Evolutionary conservation across 305 asterid species (phyloP), one percentile per base, ranked within the genome.

Genomic region (Fraxinus xanthoxyloides): DNA sequence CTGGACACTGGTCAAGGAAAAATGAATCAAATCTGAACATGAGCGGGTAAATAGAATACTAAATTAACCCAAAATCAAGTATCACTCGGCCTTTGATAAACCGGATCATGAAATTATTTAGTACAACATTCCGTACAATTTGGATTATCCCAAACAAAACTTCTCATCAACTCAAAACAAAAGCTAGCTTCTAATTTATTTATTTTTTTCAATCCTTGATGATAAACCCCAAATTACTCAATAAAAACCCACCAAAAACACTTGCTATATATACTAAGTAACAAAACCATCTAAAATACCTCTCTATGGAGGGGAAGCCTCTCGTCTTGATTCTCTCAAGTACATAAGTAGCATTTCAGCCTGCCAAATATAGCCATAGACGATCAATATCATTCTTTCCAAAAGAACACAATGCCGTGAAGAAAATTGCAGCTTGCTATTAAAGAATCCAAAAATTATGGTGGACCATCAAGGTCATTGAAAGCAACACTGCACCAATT

Each of bases 271-370:
- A 48, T 8, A 82, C 30, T 0, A 2, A 72, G 69, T 43, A 36
- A 17, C 19, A 77, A 23, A 72, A 38, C 76, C 79, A 38, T 23
- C 77, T 24, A 32, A 36, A 43, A 79, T 76, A 3, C 3, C 54
- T 32, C 72, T 30, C 2, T 77, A 87, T 75, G 87, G 78, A 65
- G 46, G 51, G 74, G 85, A 82, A 79, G 83, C 85, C 85, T 87
- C 87, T 36, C 24, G 79, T 78, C 86, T 82, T 30, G 86, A 65
- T 69, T 87, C 87, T 72, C 87, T 84, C 85, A 87, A 75, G 67
- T 80, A 82, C 84, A 77, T 75, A 73, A 87, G 86, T 12, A 87
- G 84, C 0, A 75, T 78, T 75, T 82, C 86, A 80, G 87, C 87
- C 89, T 87, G 89, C 83, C 82, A 73, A 82, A 43, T 61, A 59